Conservation (phyloP, 2,329 filamentous ascomycete species). For the Epichloe sp. region DNA sequence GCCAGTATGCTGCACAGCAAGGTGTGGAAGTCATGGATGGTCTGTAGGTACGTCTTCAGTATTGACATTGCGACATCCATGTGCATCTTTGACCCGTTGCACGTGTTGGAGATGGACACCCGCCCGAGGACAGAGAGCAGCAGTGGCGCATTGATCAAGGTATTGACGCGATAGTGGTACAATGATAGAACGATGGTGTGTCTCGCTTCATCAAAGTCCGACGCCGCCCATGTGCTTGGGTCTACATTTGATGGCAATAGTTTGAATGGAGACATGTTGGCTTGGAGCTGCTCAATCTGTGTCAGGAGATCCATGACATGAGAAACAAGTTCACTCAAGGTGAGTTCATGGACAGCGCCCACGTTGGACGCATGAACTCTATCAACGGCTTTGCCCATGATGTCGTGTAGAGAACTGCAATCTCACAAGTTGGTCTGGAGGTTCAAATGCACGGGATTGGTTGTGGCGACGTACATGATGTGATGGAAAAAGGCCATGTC, state of each 20-base stretch:
- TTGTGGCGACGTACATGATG: constrained; percentile 6
- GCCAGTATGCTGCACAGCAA: constrained; percentile 10
- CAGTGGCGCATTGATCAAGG: constrained; percentile 4
- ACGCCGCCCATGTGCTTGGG: constrained; percentile 3
- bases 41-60: constrained; percentile 11
- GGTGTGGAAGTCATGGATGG: constrained; percentile 10
- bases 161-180: constrained; percentile 5
- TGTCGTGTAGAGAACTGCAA: constrained; percentile 10
- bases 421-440: background rate
- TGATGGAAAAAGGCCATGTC: constrained; percentile 9
- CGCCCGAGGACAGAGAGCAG: constrained; percentile 11
- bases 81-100: constrained; percentile 5
- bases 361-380: constrained; percentile 11
- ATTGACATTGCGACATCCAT: constrained; percentile 9
- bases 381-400: constrained; percentile 10
- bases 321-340: constrained; percentile 6
- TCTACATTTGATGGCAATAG: constrained; percentile 4
- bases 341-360: constrained; percentile 2
- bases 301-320: constrained; percentile 10
- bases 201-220: constrained; percentile 4
- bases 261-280: background rate
- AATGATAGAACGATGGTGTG: constrained; percentile 7
- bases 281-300: constrained; percentile 10
- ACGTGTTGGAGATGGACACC: constrained; percentile 4
- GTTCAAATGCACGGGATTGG: background rate